Evolutionary conservation across 2,329 filamentous ascomycete species (phyloP).

Genomic region (Raffaelea arxii): DNA sequence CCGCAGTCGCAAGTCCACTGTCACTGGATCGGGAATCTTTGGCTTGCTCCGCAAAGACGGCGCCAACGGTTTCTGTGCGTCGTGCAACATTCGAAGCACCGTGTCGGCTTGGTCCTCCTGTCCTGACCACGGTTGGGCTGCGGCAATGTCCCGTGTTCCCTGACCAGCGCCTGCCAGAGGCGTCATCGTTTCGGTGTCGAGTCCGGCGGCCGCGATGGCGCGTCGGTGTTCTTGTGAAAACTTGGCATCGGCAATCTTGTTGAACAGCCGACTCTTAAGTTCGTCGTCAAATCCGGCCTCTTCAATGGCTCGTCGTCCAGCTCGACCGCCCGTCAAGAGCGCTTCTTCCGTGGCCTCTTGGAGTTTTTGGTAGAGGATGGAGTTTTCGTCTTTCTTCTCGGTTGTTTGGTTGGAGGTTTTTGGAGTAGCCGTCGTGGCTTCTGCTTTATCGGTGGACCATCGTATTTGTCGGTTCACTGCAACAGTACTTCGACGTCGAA

Average conservation of each 20-base stretch:
- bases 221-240: constrained; percentile 41
- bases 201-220: constrained; percentile 36
- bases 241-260: constrained; percentile 44
- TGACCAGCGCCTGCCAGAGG: constrained; percentile 42
- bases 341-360: constrained; percentile 55
- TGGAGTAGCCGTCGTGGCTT: no score
- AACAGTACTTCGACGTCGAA: no score
- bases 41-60: constrained; percentile 36
- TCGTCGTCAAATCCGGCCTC: constrained; percentile 56
- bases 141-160: constrained; percentile 59
- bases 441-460: no score
- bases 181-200: constrained; percentile 8
- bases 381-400: no score
- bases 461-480: no score
- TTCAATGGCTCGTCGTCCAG: constrained; percentile 49
- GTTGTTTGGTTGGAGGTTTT: no score
- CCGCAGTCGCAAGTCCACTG: constrained; percentile 43
- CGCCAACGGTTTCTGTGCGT: constrained; percentile 62
- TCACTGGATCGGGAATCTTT: constrained; percentile 27
- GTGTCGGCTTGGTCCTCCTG: constrained; percentile 65
- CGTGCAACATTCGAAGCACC: constrained; percentile 74
- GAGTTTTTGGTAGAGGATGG: no score
- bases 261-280: constrained; percentile 47
- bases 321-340: constrained; percentile 46
- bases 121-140: constrained; percentile 67